Evolutionary conservation across 2,329 filamentous ascomycete genomes (phyloP).

Genomic region (Cadophora sp.): DNA sequence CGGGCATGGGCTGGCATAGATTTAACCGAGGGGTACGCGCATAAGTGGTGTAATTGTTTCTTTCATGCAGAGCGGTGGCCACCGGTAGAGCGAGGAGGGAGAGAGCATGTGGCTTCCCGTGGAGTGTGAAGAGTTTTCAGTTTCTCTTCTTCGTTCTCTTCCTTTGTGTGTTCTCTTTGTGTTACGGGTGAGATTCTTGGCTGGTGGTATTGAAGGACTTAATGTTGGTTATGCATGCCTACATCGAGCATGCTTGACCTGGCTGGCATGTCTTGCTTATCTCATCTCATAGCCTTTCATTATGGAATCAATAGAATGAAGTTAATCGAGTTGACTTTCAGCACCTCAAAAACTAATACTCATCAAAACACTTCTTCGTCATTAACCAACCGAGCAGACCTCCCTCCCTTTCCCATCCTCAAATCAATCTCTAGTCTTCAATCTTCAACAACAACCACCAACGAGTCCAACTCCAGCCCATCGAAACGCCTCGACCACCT

Average conservation of each 20-base stretch:
- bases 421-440: neutral
- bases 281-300: neutral
- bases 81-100: too few relatives aligned
- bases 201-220: too few relatives aligned
- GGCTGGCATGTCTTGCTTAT: too few relatives aligned
- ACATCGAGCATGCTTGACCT: too few relatives aligned
- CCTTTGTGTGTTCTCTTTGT: neutral
- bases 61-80: neutral
- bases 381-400: neutral
- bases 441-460: neutral
- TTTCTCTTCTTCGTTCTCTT: neutral
- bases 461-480: too few relatives aligned
- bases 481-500: neutral
- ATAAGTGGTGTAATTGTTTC: constrained; percentile 16
- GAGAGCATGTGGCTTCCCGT: neutral
- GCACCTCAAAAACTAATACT: neutral
- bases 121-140: neutral
- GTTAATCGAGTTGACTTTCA: neutral
- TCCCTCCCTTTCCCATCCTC: neutral
- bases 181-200: neutral
- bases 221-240: too few relatives aligned
- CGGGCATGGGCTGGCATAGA: neutral
- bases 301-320: neutral
- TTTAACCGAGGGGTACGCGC: constrained; percentile 3
- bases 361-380: neutral